These are phyloP conservation scores for Neoarthrinium moseri DNA, from an alignment of 2,329 filamentous ascomycete genomes.

Conservation along the genomic window DNA sequence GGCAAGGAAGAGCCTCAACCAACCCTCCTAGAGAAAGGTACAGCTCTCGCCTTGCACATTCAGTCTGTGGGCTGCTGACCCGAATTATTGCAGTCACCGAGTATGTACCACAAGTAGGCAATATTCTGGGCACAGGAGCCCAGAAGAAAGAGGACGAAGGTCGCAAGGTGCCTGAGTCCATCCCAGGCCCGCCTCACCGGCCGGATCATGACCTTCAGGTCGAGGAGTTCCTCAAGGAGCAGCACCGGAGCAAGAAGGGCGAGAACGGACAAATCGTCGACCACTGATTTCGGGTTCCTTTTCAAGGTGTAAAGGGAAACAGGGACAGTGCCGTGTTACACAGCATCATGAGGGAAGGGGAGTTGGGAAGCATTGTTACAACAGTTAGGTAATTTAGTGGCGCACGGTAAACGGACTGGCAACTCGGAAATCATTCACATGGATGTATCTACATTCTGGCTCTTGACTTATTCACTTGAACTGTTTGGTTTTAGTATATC, in stretches of 20 bases:
- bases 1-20: constrained; percentile 24
- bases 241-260: constrained; percentile 44
- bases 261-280: constrained; percentile 5
- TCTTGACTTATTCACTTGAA: too few species aligned
- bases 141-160: constrained; percentile 24
- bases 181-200: constrained; percentile 38
- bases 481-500: too few species aligned
- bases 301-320: too few species aligned
- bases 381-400: too few species aligned
- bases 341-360: too few species aligned
- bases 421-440: too few species aligned
- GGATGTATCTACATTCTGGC: too few species aligned
- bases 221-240: constrained; percentile 51
- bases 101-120: constrained; percentile 41
- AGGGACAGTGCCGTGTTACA: too few species aligned
- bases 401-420: too few species aligned
- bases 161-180: constrained; percentile 12
- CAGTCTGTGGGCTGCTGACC: not conserved
- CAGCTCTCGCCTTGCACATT: not conserved
- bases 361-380: too few species aligned
- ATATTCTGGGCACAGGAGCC: constrained; percentile 34
- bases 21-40: constrained; percentile 43
- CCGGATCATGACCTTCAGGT: constrained; percentile 48
- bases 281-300: not conserved
- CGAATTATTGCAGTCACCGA: constrained; percentile 33